These are phyloP conservation scores for Penicillium sp. DNA, from an alignment of 2,329 filamentous ascomycete genomes.

Conservation along the genomic window DNA sequence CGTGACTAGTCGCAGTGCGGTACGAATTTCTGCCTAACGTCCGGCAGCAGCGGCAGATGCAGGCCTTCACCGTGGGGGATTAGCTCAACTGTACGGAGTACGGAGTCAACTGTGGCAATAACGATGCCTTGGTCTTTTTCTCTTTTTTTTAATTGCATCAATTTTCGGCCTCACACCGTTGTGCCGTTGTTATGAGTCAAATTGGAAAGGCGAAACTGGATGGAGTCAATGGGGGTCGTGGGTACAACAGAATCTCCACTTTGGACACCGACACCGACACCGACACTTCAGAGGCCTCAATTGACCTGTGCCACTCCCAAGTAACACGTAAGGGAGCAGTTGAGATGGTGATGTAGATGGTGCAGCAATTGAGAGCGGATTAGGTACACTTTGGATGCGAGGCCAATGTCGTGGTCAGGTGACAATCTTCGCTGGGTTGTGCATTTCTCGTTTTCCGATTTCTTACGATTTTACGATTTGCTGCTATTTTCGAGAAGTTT, in stretches of 20 bases:
- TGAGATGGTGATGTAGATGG: constrained; percentile 16
- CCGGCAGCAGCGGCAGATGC: constrained; percentile 29
- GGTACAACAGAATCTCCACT: constrained; percentile 20
- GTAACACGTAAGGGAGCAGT: constrained; percentile 11
- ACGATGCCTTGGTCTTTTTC: neutral
- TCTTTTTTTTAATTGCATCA: neutral
- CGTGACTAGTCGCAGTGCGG: constrained; percentile 18
- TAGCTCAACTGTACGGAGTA: neutral
- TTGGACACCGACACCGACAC: constrained; percentile 19
- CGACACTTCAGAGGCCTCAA: constrained; percentile 21
- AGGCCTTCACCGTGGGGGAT: constrained; percentile 18
- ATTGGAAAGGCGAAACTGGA: constrained; percentile 5
- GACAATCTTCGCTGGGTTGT: neutral
- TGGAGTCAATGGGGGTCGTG: constrained; percentile 6
- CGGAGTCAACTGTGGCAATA: constrained; percentile 1
- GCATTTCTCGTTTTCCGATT: neutral
- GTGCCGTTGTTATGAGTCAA: constrained; percentile 1
- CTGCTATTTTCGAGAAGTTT: neutral
- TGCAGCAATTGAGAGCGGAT: neutral
- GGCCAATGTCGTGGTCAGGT: constrained; percentile 6
- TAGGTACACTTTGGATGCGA: neutral
- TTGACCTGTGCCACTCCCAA: constrained; percentile 3
- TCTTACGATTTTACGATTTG: too few species aligned
- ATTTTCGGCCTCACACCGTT: constrained; percentile 3
- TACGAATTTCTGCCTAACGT: constrained; percentile 33